Evolutionary conservation across 116 monocot species (phyloP).

Genomic region (Phalaenopsis hybrid): DNA sequence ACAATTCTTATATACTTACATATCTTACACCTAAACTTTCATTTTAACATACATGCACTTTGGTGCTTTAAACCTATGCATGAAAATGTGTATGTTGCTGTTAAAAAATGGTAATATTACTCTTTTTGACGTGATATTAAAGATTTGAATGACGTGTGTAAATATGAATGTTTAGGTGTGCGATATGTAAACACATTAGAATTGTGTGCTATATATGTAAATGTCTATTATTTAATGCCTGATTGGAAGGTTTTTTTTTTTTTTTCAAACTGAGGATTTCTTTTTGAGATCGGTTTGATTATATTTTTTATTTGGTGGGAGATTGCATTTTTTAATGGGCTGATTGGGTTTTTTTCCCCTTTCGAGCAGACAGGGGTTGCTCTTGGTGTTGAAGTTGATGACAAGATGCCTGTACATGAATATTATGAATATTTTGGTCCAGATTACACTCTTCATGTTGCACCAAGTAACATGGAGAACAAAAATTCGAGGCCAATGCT

Average conservation of each 20-base stretch:
- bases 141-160: no score
- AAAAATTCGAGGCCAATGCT: conserved; percentile 39
- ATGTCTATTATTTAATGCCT: not conserved
- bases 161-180: no score
- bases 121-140: no score
- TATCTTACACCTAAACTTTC: no score
- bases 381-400: conserved; percentile 55
- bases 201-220: no score
- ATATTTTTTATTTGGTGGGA: not conserved
- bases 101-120: no score
- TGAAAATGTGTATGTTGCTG: no score
- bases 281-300: not conserved
- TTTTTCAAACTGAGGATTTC: not conserved
- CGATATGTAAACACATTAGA: no score
- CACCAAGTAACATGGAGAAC: conserved; percentile 66
- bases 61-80: no score
- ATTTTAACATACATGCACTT: no score
- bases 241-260: not conserved
- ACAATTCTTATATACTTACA: no score
- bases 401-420: conserved; percentile 64
- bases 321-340: not conserved
- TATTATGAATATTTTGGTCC: conserved; percentile 80
- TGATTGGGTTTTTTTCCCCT: conserved; percentile 3
- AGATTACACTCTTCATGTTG: conserved; percentile 68
- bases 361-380: conserved; percentile 62